phyloP scores from a whole-genome alignment of 495 filamentous ascomycete genomes.

The Choiromyces venosus region DNA sequence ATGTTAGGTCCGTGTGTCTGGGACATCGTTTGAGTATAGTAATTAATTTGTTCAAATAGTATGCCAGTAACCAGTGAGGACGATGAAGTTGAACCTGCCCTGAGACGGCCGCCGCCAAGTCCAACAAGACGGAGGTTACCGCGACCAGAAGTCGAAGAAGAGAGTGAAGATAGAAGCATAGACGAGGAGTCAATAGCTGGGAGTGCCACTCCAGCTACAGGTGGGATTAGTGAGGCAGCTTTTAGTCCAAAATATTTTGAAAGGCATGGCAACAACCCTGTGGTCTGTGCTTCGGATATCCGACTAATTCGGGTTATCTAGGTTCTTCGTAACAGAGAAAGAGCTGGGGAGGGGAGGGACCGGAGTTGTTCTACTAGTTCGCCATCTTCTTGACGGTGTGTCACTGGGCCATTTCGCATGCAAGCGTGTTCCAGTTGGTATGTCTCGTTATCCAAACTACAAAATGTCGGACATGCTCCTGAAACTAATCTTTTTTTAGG shows the following conservation, averaged over 20 bases:
- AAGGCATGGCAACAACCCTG: conserved; percentile 38
- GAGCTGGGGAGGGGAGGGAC: conserved; percentile 87
- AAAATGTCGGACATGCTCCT: not conserved
- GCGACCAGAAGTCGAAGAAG: conserved; percentile 25
- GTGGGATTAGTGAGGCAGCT: conserved; percentile 71
- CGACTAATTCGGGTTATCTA: conserved; percentile 6
- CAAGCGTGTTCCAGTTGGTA: conserved; percentile 84
- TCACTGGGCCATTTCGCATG: conserved; percentile 87
- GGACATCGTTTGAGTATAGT: conserved; percentile 30
- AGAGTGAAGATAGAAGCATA: conserved; percentile 37
- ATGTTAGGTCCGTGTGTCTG: conserved; percentile 46
- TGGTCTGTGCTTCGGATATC: not conserved
- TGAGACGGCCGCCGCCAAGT: conserved; percentile 50
- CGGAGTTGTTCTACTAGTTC: conserved; percentile 85
- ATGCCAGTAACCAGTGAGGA: conserved; percentile 4
- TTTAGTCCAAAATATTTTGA: conserved; percentile 91
- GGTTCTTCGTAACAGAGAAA: conserved; percentile 79
- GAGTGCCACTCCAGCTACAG: not conserved
- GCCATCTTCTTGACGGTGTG: conserved; percentile 82
- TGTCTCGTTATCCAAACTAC: not conserved
- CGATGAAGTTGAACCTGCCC: conserved; percentile 34
- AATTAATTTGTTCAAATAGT: conserved; percentile 1
- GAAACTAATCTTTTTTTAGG: conserved; percentile 44
- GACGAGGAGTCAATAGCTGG: conserved; percentile 41
- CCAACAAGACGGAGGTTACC: conserved; percentile 41